Conservation (phyloP, 2,329 filamentous ascomycete genomes). For the Botryotinia convoluta region DNA sequence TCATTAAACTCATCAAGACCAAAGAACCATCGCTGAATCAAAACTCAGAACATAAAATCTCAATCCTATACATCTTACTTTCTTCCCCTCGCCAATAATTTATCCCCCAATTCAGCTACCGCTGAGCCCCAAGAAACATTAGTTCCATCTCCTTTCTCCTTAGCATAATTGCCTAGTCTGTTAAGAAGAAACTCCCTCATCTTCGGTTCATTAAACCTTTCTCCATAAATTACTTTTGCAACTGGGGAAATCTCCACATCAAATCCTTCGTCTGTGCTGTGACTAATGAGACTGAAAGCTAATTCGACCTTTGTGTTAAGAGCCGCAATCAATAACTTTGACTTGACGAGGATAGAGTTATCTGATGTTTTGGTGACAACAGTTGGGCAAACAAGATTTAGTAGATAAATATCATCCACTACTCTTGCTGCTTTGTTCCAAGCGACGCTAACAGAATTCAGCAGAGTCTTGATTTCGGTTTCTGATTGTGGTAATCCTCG, state of each 20-base stretch:
- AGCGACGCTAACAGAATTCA: slow-evolving; percentile 56
- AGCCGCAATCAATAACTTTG: slow-evolving; percentile 60
- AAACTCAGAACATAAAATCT: background rate
- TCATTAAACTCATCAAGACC: background rate
- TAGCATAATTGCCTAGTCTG: slow-evolving; percentile 44
- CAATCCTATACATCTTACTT: slow-evolving; percentile 41
- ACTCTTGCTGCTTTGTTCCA: slow-evolving; percentile 66
- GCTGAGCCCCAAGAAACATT: slow-evolving; percentile 52
- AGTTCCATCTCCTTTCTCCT: slow-evolving; percentile 35
- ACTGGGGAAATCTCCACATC: slow-evolving; percentile 53
- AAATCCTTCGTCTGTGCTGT: slow-evolving; percentile 48
- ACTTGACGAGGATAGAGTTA: slow-evolving; percentile 59
- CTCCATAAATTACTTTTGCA: slow-evolving; percentile 71
- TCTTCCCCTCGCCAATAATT: slow-evolving; percentile 53
- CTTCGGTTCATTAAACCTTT: slow-evolving; percentile 72
- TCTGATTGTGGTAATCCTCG: slow-evolving; percentile 58
- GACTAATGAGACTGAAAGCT: slow-evolving; percentile 53
- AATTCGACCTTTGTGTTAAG: slow-evolving; percentile 69
- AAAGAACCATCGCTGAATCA: background rate
- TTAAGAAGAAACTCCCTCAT: slow-evolving; percentile 68
- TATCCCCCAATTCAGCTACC: slow-evolving; percentile 54
- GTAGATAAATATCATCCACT: slow-evolving; percentile 56
- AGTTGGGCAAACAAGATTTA: slow-evolving; percentile 65
- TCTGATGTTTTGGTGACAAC: slow-evolving; percentile 62
- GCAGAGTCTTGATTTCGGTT: slow-evolving; percentile 56